Evolutionary conservation across 2,329 filamentous ascomycete genomes (phyloP).

Genomic region (Ophiobolus disseminans): DNA sequence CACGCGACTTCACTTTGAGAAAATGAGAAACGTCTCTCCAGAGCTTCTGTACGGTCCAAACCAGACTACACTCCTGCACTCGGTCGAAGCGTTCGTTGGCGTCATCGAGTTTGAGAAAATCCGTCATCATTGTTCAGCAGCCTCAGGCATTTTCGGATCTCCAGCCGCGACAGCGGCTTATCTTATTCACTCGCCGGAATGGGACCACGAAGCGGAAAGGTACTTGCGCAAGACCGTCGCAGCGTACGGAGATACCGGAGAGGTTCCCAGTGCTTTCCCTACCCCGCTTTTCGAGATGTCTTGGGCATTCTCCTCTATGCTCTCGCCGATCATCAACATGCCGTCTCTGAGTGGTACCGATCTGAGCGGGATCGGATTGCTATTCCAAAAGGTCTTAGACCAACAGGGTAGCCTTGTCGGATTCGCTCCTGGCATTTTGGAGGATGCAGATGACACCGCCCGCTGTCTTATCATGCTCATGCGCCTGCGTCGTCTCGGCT

Average conservation of each 20-base stretch:
- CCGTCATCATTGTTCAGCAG: slow-evolving; percentile 17
- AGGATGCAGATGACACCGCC: slow-evolving; percentile 42
- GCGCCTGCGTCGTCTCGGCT: slow-evolving; percentile 5
- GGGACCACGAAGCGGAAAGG: slow-evolving; percentile 41
- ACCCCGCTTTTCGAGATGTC: slow-evolving; percentile 36
- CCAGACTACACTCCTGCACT: slow-evolving; percentile 45
- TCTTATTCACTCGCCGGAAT: slow-evolving; percentile 36
- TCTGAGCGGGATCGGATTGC: not conserved
- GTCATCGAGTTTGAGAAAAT: slow-evolving; percentile 47
- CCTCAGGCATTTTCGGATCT: slow-evolving; percentile 43
- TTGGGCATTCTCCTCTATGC: slow-evolving; percentile 30
- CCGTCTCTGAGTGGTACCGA: not conserved
- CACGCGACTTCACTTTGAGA: not conserved
- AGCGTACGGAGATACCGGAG: slow-evolving; percentile 13
- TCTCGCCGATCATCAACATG: slow-evolving; percentile 15
- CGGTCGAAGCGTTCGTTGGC: slow-evolving; percentile 50
- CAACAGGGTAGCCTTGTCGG: slow-evolving; percentile 9
- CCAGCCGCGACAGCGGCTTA: slow-evolving; percentile 52
- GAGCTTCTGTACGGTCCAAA: slow-evolving; percentile 6
- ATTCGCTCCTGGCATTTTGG: slow-evolving; percentile 11
- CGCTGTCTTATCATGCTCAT: slow-evolving; percentile 10
- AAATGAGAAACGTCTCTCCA: not conserved
- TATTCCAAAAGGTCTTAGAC: slow-evolving; percentile 4
- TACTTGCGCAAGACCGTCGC: slow-evolving; percentile 37
- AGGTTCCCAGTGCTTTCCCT: slow-evolving; percentile 39